These are phyloP conservation scores for Mortierella antarctica DNA, from an alignment of 192 early-diverging fungal species.

Conservation along the genomic window DNA sequence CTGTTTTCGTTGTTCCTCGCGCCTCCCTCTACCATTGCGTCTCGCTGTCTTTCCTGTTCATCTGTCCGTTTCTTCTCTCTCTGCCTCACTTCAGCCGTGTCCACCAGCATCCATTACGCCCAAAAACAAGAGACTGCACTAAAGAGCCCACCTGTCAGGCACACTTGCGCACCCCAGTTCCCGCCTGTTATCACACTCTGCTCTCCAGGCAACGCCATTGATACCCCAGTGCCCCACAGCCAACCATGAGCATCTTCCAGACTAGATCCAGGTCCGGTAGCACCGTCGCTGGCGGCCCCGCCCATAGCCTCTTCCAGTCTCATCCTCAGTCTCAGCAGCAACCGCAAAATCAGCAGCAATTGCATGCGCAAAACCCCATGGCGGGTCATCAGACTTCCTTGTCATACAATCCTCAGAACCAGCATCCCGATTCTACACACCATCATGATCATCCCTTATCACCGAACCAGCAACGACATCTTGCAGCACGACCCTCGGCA, in stretches of 20 bases:
- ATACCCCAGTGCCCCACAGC: background rate
- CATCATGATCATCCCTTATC: background rate
- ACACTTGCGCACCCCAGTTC: no score
- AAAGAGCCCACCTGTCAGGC: no score
- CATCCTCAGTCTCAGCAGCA: background rate
- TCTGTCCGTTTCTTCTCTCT: background rate
- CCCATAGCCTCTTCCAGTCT: background rate
- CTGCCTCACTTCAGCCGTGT: background rate
- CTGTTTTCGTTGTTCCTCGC: background rate
- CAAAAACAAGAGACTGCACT: no score
- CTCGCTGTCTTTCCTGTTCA: background rate
- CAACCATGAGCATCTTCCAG: conserved; percentile 23
- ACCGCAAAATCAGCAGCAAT: background rate
- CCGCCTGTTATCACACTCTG: background rate
- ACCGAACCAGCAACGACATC: conserved; percentile 5
- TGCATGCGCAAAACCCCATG: background rate
- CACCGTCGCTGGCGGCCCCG: conserved; percentile 4
- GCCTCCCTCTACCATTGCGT: background rate
- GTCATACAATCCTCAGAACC: no score
- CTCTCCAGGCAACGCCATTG: background rate
- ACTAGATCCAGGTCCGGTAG: conserved; percentile 27
- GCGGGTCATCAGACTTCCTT: background rate
- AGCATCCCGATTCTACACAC: conserved; percentile 2
- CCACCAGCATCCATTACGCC: no score
- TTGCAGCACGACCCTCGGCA: background rate